Evolutionary conservation across 2,329 filamentous ascomycete species (phyloP), one percentile per base, ranked within the genome.

Genomic region (Fulvia fulva): DNA sequence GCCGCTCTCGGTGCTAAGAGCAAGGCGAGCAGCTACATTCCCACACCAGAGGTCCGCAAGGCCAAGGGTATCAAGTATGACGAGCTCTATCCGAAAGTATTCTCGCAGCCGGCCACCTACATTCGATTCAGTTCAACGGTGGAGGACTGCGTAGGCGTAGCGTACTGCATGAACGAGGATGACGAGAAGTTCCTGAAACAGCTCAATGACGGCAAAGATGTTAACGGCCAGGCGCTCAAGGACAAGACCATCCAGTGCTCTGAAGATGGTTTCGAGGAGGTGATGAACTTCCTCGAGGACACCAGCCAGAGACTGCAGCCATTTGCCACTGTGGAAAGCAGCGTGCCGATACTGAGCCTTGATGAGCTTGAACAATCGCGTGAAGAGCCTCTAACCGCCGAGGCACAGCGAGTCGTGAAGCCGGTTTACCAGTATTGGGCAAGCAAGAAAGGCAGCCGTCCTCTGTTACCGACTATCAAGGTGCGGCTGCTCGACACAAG

Each of bases 61-160:
- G 71, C 72, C 30, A 83, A 82, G 74, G 80, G 78, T 64, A 80
- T 93, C 75, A 84, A 90, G 76, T 99, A 97, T 87, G 90, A 95
- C 75, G 84, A 88, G 69, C 83, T 97, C 68, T 97, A 97, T 73
- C 84, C 88, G 51, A 85, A 84, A 64, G 79, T 81, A 58, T 97
- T 93, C 76, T 83, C 87, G 69, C 88, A 95, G 74, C 91, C 94
- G 53, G 86, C 87, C 61, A 94, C 92, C 61, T 97, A 97, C 76
- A 96, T 99, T 73, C 91, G 93, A 65, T 97, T 96, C 78, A 97
- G 94, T 64, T 93, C 96, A 66, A 99, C 94, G 2, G 93, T 99
- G 61, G 94, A 99, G 77, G 94, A 99, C 76, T 96, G 89, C 69
- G 88, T 91, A 70, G 89, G 90, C 69, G 89, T 88, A 72, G 85